Evolutionary conservation across 768 basidiomycete species (phyloP).

Genomic region (Agrocybe chaxingu): DNA sequence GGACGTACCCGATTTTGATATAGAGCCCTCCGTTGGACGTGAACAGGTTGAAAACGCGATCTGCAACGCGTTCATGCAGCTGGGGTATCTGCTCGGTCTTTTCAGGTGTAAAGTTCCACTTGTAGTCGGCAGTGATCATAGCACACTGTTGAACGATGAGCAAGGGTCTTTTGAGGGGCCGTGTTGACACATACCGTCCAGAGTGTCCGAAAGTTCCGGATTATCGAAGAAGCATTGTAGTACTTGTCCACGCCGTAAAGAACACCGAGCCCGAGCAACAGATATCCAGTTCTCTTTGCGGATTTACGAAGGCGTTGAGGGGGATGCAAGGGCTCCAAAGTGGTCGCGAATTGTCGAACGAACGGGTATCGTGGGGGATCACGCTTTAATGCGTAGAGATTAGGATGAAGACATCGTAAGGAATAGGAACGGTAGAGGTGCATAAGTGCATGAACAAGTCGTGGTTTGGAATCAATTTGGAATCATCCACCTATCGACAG

Average conservation of each 20-base stretch:
- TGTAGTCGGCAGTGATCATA: constrained; percentile 77
- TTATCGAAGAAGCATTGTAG: constrained; percentile 57
- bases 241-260: constrained; percentile 44
- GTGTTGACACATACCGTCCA: constrained; percentile 37
- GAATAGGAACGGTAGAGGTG: no score
- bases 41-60: constrained; percentile 72
- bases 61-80: constrained; percentile 82
- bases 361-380: neutral
- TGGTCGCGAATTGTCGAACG: neutral
- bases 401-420: no score
- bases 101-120: constrained; percentile 77
- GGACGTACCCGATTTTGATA: constrained; percentile 67
- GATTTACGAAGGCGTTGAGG: neutral
- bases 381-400: no score
- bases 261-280: constrained; percentile 34
- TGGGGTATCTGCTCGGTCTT: constrained; percentile 72
- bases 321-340: neutral
- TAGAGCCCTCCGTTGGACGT: constrained; percentile 83
- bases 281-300: constrained; percentile 30
- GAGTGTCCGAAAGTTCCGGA: constrained; percentile 51
- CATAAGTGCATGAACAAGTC: no score
- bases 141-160: constrained; percentile 45
- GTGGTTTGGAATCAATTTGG: no score
- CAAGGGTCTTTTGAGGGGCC: neutral
- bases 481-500: no score